Evolutionary conservation across 345 rosid species (phyloP).

Genomic region (Gossypium australe): DNA sequence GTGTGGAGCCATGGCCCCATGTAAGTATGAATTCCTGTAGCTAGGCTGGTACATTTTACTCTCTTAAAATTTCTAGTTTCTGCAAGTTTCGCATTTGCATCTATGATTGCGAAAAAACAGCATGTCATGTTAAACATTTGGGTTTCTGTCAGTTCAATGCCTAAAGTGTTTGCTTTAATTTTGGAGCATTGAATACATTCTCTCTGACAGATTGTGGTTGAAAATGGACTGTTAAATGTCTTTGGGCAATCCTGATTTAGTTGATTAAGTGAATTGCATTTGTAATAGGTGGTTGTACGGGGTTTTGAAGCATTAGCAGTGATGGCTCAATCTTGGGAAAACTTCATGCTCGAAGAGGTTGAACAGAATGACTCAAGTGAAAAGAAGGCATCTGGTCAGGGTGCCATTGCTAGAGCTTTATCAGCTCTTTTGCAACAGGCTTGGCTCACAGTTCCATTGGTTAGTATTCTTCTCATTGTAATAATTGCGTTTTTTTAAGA

Average conservation of each 20-base stretch:
- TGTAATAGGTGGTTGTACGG: slow-evolving; percentile 52
- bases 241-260: neutral
- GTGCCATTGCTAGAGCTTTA: slow-evolving; percentile 56
- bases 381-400: slow-evolving; percentile 49
- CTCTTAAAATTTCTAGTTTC: slow-evolving; percentile 6
- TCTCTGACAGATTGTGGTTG: neutral
- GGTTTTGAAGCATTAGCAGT: slow-evolving; percentile 70
- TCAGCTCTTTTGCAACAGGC: slow-evolving; percentile 68
- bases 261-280: slow-evolving; percentile 13
- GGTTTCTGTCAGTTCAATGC: neutral
- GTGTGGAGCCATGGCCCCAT: slow-evolving; percentile 60
- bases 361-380: slow-evolving; percentile 37
- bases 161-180: slow-evolving; percentile 4
- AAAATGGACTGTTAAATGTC: neutral
- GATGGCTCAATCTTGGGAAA: slow-evolving; percentile 68
- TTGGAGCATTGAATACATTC: neutral
- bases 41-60: neutral
- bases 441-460: slow-evolving; percentile 49
- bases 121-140: neutral
- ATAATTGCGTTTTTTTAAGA: neutral
- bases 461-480: slow-evolving; percentile 22
- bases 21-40: slow-evolving; percentile 37
- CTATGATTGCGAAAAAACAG: neutral
- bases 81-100: neutral
- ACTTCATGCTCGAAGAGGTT: slow-evolving; percentile 42